These are phyloP conservation scores for Scedosporium aurantiacum DNA, from an alignment of 2,329 filamentous ascomycete genomes.

Conservation along the genomic window DNA sequence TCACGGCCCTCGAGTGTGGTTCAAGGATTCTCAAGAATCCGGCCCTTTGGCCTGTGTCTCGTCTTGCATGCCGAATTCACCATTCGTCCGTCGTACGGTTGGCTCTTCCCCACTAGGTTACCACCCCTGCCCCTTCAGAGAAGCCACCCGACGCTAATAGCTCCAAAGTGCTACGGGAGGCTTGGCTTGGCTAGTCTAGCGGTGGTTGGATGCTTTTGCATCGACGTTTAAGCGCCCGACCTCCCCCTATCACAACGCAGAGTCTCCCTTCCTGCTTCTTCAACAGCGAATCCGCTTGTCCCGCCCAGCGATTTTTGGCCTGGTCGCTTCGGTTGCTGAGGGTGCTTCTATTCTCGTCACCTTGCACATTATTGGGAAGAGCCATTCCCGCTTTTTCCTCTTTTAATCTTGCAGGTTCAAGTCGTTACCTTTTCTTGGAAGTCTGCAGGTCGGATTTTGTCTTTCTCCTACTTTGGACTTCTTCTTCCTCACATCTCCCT, in stretches of 20 bases:
- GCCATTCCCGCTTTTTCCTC: background rate
- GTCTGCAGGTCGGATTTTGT: background rate
- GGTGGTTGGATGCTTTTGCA: conserved; percentile 3
- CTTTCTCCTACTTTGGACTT: too few relatives aligned
- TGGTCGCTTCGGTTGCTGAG: background rate
- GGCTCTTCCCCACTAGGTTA: too few relatives aligned
- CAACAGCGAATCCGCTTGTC: background rate
- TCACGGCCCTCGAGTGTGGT: background rate
- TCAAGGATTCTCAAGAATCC: too few relatives aligned
- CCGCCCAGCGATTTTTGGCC: background rate
- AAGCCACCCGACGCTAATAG: background rate
- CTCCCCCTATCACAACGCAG: conserved; percentile 5
- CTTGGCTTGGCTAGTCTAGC: background rate
- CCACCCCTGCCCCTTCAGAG: too few relatives aligned
- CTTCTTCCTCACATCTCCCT: background rate
- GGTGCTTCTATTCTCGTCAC: conserved; percentile 1
- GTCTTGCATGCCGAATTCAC: too few relatives aligned
- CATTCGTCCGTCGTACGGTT: too few relatives aligned
- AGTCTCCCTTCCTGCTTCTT: background rate
- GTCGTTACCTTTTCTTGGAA: background rate
- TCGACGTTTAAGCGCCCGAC: conserved; percentile 4
- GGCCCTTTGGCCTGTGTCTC: too few relatives aligned
- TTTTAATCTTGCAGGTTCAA: background rate
- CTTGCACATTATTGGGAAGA: background rate
- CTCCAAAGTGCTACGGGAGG: background rate